These are phyloP conservation scores for Aspergillus neotritici DNA, from an alignment of 2,329 filamentous ascomycete species.

Conservation along the genomic window DNA sequence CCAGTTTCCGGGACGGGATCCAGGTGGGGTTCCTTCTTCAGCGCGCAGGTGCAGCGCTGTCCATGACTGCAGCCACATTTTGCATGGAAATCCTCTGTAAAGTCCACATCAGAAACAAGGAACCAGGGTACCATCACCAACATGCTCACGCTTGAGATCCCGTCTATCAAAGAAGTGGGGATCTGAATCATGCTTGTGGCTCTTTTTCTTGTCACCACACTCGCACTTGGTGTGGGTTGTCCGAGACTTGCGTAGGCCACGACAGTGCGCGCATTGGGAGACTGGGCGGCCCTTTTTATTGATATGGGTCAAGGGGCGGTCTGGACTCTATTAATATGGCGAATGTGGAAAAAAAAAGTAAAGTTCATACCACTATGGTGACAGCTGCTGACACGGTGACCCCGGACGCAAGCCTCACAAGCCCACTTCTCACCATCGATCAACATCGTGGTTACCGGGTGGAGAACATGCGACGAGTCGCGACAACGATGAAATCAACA, in stretches of 20 bases:
- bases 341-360: slow-evolving; percentile 3
- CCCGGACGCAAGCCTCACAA: slow-evolving; percentile 96
- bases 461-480: slow-evolving; percentile 38
- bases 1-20: slow-evolving; percentile 47
- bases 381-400: slow-evolving; percentile 98
- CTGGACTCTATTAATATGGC: slow-evolving; percentile 42
- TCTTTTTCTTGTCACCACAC: slow-evolving; percentile 86
- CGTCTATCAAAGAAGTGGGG: slow-evolving; percentile 30
- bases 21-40: slow-evolving; percentile 53
- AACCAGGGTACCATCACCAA: slow-evolving; percentile 22
- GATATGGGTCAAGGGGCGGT: slow-evolving; percentile 87
- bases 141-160: slow-evolving; percentile 36
- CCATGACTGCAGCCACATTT: slow-evolving; percentile 52
- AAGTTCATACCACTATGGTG: slow-evolving; percentile 89
- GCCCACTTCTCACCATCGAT: slow-evolving; percentile 96
- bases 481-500: slow-evolving; percentile 18
- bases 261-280: slow-evolving; percentile 96
- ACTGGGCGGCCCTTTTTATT: slow-evolving; percentile 97
- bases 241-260: slow-evolving; percentile 90
- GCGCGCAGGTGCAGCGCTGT: slow-evolving; percentile 55
- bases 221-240: slow-evolving; percentile 94
- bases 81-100: slow-evolving; percentile 32
- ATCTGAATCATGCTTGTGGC: slow-evolving; percentile 35
- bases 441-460: slow-evolving; percentile 55
- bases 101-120: slow-evolving; percentile 30